A percentile compares a stretch with the other conserved stretches of the same genome.
These are phyloP conservation scores for Arthonia radiata DNA, from an alignment of 495 filamentous ascomycete species.

Conservation along the genomic window DNA sequence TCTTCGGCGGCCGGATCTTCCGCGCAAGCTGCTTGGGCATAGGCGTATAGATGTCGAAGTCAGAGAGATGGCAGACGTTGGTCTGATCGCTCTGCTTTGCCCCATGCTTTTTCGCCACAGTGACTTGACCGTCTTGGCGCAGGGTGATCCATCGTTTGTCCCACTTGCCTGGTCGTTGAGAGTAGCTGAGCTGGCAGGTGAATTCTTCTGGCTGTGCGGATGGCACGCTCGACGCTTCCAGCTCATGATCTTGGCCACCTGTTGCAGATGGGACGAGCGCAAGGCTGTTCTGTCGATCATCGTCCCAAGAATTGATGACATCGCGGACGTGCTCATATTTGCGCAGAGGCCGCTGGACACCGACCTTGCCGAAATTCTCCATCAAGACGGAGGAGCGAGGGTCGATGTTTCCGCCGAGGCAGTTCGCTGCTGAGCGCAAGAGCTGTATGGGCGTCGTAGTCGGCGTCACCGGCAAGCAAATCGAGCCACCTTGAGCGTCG, in stretches of 20 bases:
- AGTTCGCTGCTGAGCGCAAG: slow-evolving; percentile 28
- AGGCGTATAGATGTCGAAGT: slow-evolving; percentile 77
- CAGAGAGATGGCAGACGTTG: slow-evolving; percentile 66
- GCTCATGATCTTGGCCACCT: slow-evolving; percentile 18
- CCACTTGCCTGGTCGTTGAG: slow-evolving; percentile 60
- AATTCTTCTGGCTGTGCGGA: slow-evolving; percentile 31
- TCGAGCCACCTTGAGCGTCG: slow-evolving; percentile 33
- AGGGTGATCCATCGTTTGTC: slow-evolving; percentile 63
- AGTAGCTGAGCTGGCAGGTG: slow-evolving; percentile 52
- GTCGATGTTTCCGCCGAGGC: slow-evolving; percentile 31
- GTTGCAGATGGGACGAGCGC: slow-evolving; percentile 28
- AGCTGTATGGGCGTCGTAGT: slow-evolving; percentile 54
- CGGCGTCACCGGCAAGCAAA: slow-evolving; percentile 40
- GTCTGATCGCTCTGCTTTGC: slow-evolving; percentile 34
- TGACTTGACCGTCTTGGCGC: slow-evolving; percentile 47
- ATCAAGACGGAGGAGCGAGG: slow-evolving; percentile 35
- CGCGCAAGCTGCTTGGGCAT: slow-evolving; percentile 26
- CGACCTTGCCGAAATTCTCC: slow-evolving; percentile 48
- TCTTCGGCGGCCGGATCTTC: slow-evolving; percentile 16
- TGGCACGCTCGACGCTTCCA: slow-evolving; percentile 28
- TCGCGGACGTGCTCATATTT: slow-evolving; percentile 73
- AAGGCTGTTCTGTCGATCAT: slow-evolving; percentile 45
- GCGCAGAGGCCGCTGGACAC: slow-evolving; percentile 64
- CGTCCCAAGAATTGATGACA: slow-evolving; percentile 79
- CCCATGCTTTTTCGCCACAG: slow-evolving; percentile 40